These are phyloP conservation scores for Phytopythium aichiense DNA, from an alignment of 352 stramenopile species.

Conservation along the genomic window DNA sequence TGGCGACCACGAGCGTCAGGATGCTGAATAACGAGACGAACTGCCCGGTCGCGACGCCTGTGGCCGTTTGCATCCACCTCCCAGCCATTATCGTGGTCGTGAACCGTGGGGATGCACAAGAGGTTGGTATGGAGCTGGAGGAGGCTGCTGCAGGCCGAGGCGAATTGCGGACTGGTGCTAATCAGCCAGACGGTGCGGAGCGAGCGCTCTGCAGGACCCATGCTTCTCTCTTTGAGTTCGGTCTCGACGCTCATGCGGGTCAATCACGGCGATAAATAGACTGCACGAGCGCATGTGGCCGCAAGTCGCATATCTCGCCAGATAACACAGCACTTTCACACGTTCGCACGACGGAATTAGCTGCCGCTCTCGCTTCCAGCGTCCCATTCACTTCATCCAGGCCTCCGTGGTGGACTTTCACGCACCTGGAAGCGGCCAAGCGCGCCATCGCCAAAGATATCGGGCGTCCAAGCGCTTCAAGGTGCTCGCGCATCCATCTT, in stretches of 20 bases:
- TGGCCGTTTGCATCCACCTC: constrained; percentile 17
- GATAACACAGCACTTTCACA: neutral
- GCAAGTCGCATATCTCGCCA: neutral
- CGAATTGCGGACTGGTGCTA: neutral
- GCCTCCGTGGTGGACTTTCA: neutral
- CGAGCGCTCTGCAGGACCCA: neutral
- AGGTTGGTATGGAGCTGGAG: neutral
- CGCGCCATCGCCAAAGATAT: neutral
- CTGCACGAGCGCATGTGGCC: neutral
- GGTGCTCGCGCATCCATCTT: neutral
- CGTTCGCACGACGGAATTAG: constrained; percentile 6
- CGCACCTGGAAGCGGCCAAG: neutral
- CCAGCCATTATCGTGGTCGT: neutral
- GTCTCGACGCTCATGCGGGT: neutral
- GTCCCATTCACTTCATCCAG: neutral
- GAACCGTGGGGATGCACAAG: neutral
- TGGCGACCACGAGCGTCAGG: constrained; percentile 29
- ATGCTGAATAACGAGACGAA: constrained; percentile 40
- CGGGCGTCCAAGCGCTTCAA: neutral
- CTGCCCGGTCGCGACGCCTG: constrained; percentile 35
- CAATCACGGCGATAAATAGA: neutral
- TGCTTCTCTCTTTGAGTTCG: neutral
- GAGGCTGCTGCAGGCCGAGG: neutral
- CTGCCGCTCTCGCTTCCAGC: neutral
- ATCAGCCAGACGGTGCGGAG: neutral